Base-by-base conservation (phyloP, 495 filamentous ascomycete genomes). In the Clohesyomyces aquaticus region DNA sequence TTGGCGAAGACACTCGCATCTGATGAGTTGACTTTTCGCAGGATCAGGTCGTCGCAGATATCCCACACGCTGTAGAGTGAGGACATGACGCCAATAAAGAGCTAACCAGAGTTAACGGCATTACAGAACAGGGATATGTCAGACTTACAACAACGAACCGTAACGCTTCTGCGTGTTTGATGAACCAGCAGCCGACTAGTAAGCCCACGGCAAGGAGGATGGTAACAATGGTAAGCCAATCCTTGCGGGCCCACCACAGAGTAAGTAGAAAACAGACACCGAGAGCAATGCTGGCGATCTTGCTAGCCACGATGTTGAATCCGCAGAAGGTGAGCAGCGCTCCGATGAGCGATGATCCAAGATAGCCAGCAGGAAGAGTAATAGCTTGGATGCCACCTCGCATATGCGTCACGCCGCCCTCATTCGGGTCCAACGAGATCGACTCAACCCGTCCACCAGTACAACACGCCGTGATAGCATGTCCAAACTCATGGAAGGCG, bases 31-130 rank as follows among this genome's bases (percentile, higher is more conserved):
- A 91, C 88, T 77, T 92, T 92, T 54, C 88, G 83, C 2, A 92
- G 78, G 70, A 92, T 91, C n/a, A 92, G 79, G 63, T 92, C 89
- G 61, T 92, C 89, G 72, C 89, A 92, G 73, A 92, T 92, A 83
- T 92, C 89, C 89, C 89, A 92, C 26, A 89, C 88, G 65, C 85
- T 88, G 70, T 92, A 92, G 11, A 91, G 79, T 14, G 81, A 82
- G 21, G 81, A 85, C 89, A 92, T 91, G 52, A 91, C 88, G 16
- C 88, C 89, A 59, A 93, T 91, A 66, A 91, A 91, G 28, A 93
- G 80, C 66, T 69, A 35, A 72, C 80, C 51, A 59, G 42, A 22
- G 52, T 35, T 43, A 11, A 26, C 26, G 51, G 32, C 25, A 58
- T 25, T 18, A 3, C 27, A 19, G 16, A 2, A 1, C 46, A 23